These are phyloP conservation scores for Trypanosoma avium DNA, from an alignment of 208 protist species.

Conservation along the genomic window DNA sequence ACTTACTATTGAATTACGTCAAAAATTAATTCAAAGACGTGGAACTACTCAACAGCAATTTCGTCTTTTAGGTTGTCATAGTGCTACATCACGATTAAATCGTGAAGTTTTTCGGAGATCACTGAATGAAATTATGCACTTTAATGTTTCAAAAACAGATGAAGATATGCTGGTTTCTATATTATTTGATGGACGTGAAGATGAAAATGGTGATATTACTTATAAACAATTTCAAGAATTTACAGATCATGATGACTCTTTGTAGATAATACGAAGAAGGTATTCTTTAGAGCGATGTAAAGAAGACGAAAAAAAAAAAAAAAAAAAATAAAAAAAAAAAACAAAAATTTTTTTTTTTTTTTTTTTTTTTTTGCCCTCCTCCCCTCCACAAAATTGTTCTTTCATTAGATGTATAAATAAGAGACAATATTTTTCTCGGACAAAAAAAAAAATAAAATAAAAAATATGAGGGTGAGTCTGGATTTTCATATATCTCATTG, in stretches of 20 bases:
- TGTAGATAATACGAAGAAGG: conserved; percentile 17
- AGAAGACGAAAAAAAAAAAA: neutral
- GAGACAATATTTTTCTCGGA: no score
- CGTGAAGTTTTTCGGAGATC: conserved; percentile 68
- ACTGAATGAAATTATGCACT: conserved; percentile 81
- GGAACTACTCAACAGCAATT: conserved; percentile 82
- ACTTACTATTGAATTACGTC: conserved; percentile 60
- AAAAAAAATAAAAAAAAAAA: neutral
- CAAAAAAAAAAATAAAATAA: no score
- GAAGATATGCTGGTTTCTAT: conserved; percentile 80
- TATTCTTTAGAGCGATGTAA: conserved; percentile 7
- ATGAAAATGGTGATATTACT: conserved; percentile 80
- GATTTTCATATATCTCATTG: no score
- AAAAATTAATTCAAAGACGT: conserved; percentile 82
- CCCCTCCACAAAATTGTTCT: no score
- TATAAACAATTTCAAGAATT: conserved; percentile 90
- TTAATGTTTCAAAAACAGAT: conserved; percentile 71
- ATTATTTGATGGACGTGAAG: conserved; percentile 79
- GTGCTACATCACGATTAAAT: conserved; percentile 66
- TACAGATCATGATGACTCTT: conserved; percentile 35
- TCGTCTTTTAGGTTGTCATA: conserved; percentile 69
- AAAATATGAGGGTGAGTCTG: no score
- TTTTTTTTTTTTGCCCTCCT: conserved; percentile 1
- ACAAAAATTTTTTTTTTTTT: neutral
- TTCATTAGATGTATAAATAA: no score